Evolutionary conservation across 1,284 basidiomycete species (phyloP), one percentile per base, ranked within the genome.

Genomic region (Gymnopus androsaceus): DNA sequence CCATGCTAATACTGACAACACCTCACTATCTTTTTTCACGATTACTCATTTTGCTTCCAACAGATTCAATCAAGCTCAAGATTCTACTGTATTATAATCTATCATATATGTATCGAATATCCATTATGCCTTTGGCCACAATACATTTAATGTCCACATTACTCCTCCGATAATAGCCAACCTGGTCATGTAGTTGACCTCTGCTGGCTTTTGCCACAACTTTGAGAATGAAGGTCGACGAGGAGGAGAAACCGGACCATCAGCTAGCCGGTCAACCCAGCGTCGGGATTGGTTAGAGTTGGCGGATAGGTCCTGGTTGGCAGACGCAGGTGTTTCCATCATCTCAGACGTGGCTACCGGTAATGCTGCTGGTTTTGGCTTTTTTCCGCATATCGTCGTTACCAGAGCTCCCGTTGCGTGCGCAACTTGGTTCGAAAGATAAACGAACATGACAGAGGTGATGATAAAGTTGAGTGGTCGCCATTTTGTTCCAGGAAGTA

Each of bases 1-100:
- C 87, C 88, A 90, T 90, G 88, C 88, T 90, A 90, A 90, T 90
- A 80, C 87, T 90, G 88, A 89, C 73, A 58, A n/a, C n/a, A n/a
- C n/a, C n/a, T n/a, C n/a, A n/a, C n/a, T n/a, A n/a, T n/a, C n/a
- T n/a, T n/a, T n/a, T n/a, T n/a, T n/a, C n/a, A n/a, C n/a, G n/a
- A n/a, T n/a, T n/a, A n/a, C n/a, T n/a, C n/a, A n/a, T n/a, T n/a
- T n/a, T n/a, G n/a, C n/a, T n/a, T n/a, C n/a, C n/a, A n/a, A n/a
- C n/a, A n/a, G n/a, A n/a, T n/a, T n/a, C n/a, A 34, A 8, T 34
- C 33, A 15, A 14, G 23, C 7, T 27, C 15, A 28, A 31, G n/a
- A n/a, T n/a, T n/a, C n/a, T n/a, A n/a, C n/a, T n/a, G n/a, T n/a
- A n/a, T n/a, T n/a, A n/a, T n/a, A n/a, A n/a, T n/a, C n/a, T n/a